Percentiles rank a stretch among this genome's conserved stretches.
Evolutionary conservation across 2,329 filamentous ascomycete species (phyloP).

Genomic region (Phyllosticta ampelicida): DNA sequence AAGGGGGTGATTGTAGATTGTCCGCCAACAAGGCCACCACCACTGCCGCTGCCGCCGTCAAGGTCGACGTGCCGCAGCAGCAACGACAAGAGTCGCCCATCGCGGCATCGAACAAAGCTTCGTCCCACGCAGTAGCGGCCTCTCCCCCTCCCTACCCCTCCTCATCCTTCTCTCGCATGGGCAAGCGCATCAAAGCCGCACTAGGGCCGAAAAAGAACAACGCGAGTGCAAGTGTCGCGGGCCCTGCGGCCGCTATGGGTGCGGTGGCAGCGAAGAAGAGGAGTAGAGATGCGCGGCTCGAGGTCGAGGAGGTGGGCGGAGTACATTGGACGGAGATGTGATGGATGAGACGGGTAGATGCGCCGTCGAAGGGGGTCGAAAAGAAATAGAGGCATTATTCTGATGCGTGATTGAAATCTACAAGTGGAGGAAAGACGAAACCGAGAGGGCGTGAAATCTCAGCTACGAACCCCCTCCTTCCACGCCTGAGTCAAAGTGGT

Average conservation of each 20-base stretch:
- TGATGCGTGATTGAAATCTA: no score
- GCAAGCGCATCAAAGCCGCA: slow-evolving; percentile 5
- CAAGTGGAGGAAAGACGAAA: no score
- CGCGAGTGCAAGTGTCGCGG: background rate
- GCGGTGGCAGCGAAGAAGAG: background rate
- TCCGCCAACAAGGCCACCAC: no score
- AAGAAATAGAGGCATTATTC: no score
- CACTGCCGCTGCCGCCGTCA: no score
- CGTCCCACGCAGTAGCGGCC: background rate
- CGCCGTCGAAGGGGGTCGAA: no score
- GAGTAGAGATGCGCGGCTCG: background rate
- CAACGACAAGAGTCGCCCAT: background rate
- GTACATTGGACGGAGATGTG: slow-evolving; percentile 11
- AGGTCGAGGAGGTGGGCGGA: slow-evolving; percentile 8
- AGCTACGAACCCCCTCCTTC: no score
- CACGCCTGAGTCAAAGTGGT: no score
- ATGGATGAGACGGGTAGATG: background rate
- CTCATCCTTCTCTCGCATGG: background rate
- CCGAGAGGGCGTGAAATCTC: no score
- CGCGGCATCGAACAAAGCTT: background rate
- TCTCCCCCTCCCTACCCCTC: background rate
- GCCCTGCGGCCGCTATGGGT: background rate
- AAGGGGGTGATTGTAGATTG: no score
- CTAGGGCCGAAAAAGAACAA: background rate
- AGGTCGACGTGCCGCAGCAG: no score